These are phyloP conservation scores for Lentinula boryana DNA, from an alignment of 768 basidiomycete genomes.

Conservation along the genomic window DNA sequence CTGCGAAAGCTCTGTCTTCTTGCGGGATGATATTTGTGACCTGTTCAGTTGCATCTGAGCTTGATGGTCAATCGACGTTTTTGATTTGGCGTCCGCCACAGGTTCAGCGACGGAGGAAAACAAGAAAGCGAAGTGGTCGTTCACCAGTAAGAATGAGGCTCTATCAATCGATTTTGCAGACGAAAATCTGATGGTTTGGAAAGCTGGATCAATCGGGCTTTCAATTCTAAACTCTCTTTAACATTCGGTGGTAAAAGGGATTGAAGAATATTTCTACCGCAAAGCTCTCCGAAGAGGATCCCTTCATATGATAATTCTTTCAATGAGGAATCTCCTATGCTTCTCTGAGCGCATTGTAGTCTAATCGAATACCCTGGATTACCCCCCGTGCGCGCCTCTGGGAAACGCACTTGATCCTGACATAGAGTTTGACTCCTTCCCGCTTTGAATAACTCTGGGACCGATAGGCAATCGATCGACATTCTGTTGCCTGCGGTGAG, in stretches of 20 bases:
- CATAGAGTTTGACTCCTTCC: not conserved
- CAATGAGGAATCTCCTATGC: not conserved
- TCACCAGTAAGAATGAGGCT: not conserved
- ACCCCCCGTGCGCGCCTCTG: not conserved
- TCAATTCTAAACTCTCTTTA: not conserved
- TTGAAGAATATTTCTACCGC: too few relatives aligned
- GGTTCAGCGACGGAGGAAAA: not conserved
- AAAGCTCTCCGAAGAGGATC: not conserved
- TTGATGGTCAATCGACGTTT: not conserved
- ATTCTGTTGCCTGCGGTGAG: not conserved
- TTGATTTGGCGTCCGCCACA: not conserved
- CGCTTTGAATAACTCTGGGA: not conserved
- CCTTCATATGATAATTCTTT: not conserved
- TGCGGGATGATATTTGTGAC: not conserved
- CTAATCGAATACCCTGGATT: not conserved
- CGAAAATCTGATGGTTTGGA: not conserved
- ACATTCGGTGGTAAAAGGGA: too few relatives aligned
- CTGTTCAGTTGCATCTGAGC: not conserved
- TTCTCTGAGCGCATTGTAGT: not conserved
- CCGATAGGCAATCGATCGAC: not conserved
- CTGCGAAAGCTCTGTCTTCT: slow-evolving; percentile 1
- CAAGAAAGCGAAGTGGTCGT: not conserved
- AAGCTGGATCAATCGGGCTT: slow-evolving; percentile 1
- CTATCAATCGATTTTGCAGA: not conserved
- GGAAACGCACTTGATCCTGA: not conserved